Evolutionary conservation across 1,284 basidiomycete genomes (phyloP), one percentile per base, ranked within the genome.

Genomic region (Naganishia albida): DNA sequence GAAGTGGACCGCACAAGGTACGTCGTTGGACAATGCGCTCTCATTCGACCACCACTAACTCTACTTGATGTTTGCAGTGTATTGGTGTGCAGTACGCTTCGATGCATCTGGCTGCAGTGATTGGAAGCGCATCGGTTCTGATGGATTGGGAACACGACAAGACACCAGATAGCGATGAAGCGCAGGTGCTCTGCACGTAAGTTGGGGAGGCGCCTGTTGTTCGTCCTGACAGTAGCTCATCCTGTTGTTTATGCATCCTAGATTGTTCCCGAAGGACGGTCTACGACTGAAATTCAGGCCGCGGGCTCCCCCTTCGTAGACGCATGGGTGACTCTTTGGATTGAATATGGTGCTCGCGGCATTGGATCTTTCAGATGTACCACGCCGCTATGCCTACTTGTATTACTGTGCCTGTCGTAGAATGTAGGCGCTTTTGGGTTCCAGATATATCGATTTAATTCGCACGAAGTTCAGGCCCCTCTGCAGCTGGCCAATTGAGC

Each of bases 41-140:
- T 38, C 13, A 20, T 16, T 18, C n/a, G 13, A 23, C 28, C n/a
- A 6, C 64, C 18, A 59, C 34, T 30, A 48, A 30, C 44, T 60
- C 62, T 42, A 10, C 15, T 28, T 30, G 13, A n/a, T 16, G 15
- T 28, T 15, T 39, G 7, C 60, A 77, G 74, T 97, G 94, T 80
- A 94, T 97, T 69, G 95, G 92, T 43, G 77, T 91, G 65, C 91
- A 96, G 78, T 98, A 99, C 77, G 93, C 93, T 46, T 85, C 85
- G 72, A 88, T 93, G 87, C 95, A 97, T 80, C 91, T 98, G 63
- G 88, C 86, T 1, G 84, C 94, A 25, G 88, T 90, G 3, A 83
- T 98, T 30, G 93, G 89, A 7, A 88, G 87, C n/a, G 94, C 94
- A 0, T 85, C 85, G 55, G 84, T 87, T 54, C 81, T 88, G 74